A percentile compares a stretch with the other conserved stretches of the same genome.
Evolutionary conservation across 495 filamentous ascomycete genomes (phyloP).

Genomic region (Hypoxylon perforatum): DNA sequence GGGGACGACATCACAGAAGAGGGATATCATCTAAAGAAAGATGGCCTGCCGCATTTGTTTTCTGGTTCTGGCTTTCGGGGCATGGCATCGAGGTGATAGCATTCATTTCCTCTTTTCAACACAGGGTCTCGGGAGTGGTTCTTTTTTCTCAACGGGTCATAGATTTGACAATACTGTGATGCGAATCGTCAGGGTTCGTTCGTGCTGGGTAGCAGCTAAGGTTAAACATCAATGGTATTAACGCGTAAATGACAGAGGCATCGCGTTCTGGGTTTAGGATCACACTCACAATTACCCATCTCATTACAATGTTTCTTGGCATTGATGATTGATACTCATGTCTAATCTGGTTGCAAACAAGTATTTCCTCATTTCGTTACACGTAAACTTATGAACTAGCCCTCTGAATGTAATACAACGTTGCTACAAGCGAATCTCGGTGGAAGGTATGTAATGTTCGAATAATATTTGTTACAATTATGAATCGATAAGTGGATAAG

Average conservation of each 20-base stretch:
- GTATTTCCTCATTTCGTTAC: no score
- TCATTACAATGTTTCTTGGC: no score
- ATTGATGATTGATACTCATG: no score
- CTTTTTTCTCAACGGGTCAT: conserved; percentile 7
- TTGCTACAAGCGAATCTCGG: no score
- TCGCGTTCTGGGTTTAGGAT: not conserved
- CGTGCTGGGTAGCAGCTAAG: not conserved
- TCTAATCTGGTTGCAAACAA: no score
- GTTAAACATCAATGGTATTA: not conserved
- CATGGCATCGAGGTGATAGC: not conserved
- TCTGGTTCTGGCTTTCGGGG: conserved; percentile 9
- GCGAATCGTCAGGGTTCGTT: conserved; percentile 26
- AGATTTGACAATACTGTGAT: conserved; percentile 35
- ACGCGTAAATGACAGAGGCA: not conserved
- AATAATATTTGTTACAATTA: not conserved
- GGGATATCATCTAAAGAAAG: conserved; percentile 16
- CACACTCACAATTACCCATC: no score
- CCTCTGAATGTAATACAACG: no score
- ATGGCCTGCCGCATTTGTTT: conserved; percentile 11
- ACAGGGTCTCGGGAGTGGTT: conserved; percentile 1
- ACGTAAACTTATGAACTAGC: no score
- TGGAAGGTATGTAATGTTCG: not conserved
- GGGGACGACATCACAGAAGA: not conserved
- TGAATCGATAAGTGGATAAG: conserved; percentile 21
- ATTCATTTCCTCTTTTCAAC: conserved; percentile 8